Evolutionary conservation across 2,329 filamentous ascomycete species (phyloP), one percentile per base, ranked within the genome.

Genomic region (Stagonosporopsis tanaceti): DNA sequence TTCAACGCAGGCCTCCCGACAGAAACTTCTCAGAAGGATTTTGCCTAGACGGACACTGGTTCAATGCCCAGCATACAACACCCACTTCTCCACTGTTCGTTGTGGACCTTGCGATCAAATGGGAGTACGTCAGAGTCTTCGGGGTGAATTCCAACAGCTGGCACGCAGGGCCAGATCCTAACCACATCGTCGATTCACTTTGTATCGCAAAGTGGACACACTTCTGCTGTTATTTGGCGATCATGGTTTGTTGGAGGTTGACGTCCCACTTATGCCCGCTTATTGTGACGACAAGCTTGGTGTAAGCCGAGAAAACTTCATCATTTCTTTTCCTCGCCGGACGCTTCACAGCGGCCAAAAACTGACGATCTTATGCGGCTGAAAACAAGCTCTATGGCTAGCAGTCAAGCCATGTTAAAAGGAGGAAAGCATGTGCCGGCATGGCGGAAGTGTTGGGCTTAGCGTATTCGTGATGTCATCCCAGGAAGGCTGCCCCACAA

Each of bases 331-430:
- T 24, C 39, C 40, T 30, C 44, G 28, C 35, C 44, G 30, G 45
- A 20, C 20, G 11, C 25, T 27, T 32, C 45, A 35, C 24, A n/a
- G 24, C 35, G 45, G 35, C 39, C 15, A 17, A 24, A 6, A 3
- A 20, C 17, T 12, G 55, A 34, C 17, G 45, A 58, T 58, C 55
- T 22, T 14, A 58, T 58, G 55, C 55, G 55, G 55, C 55, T 58
- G 38, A 58, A 53, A 48, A 53, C 8, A 58, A 58, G 55, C 53
- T 44, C 40, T 38, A 17, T 17, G 30, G 35, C 53, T 47, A 57
- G 41, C 5, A 40, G 6, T 14, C 22, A 51, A 47, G 24, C 41
- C 20, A 52, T 20, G 30, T 32, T 32, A n/a, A 44, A 44, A 47
- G 25, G 37, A 42, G 42, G n/a, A 51, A 51, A 32, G 37, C 38